Conservation (phyloP, 2,329 filamentous ascomycete genomes). For the Calonectria leucothoes region DNA sequence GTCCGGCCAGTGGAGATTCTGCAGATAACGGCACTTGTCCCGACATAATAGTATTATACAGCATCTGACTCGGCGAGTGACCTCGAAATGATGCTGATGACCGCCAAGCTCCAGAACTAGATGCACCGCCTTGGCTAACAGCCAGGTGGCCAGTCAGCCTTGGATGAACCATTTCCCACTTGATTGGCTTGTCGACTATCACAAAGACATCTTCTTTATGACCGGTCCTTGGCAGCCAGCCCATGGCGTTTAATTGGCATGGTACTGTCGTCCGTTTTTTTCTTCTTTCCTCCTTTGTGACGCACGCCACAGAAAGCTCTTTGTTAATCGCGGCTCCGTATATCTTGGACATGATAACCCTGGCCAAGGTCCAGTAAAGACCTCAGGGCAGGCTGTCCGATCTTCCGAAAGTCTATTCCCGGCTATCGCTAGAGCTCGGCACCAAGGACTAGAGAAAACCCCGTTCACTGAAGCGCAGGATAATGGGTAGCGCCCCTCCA, state of each 20-base stretch:
- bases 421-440: slow-evolving; percentile 31
- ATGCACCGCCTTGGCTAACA: neutral
- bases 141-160: slow-evolving; percentile 4
- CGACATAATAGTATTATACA: neutral
- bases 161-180: neutral
- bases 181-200: neutral
- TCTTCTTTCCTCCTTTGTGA: neutral
- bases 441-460: slow-evolving; percentile 20
- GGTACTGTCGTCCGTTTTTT: neutral
- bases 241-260: neutral
- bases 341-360: slow-evolving; percentile 6
- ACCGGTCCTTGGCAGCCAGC: neutral
- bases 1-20: neutral
- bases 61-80: neutral
- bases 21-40: neutral
- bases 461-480: neutral
- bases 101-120: neutral
- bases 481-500: too few species aligned
- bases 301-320: slow-evolving; percentile 3
- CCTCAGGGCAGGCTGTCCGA: slow-evolving; percentile 23
- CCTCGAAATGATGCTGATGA: neutral
- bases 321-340: neutral
- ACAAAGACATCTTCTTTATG: neutral
- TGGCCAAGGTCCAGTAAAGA: slow-evolving; percentile 26
- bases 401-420: slow-evolving; percentile 27